phyloP scores from a whole-genome alignment of 2,329 filamentous ascomycete genomes.

The Xylariaceae sp. region DNA sequence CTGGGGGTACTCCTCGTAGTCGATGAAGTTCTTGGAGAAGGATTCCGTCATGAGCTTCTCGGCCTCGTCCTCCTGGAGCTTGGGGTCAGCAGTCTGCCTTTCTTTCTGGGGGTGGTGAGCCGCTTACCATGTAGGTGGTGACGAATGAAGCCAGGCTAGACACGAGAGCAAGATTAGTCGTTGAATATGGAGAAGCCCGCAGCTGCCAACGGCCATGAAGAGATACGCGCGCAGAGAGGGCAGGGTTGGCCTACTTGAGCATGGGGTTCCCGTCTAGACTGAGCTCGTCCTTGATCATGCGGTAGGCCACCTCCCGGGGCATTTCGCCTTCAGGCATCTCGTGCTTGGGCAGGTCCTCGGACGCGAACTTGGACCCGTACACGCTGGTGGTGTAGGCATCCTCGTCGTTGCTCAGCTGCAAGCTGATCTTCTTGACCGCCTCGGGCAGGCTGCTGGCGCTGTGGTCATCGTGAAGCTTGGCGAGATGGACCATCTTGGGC shows the following conservation, averaged over 20 bases:
- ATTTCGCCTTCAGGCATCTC: constrained; percentile 88
- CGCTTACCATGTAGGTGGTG: constrained; percentile 89
- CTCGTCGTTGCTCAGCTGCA: constrained; percentile 42
- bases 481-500: constrained; percentile 45
- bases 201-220: too few relatives aligned
- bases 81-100: constrained; percentile 30
- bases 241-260: constrained; percentile 67
- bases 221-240: too few relatives aligned
- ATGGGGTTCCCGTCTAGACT: constrained; percentile 88
- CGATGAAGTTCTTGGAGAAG: constrained; percentile 93
- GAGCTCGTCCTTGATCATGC: constrained; percentile 93
- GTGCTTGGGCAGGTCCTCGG: constrained; percentile 68
- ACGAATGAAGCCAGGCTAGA: constrained; percentile 81
- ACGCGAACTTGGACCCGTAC: constrained; percentile 81
- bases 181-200: too few relatives aligned
- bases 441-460: constrained; percentile 23
- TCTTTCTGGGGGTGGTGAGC: not conserved
- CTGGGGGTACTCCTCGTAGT: constrained; percentile 79
- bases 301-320: constrained; percentile 88
- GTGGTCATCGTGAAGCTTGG: constrained; percentile 29
- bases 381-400: constrained; percentile 68
- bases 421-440: constrained; percentile 33
- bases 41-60: constrained; percentile 93
- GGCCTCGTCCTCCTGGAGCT: constrained; percentile 72
- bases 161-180: too few relatives aligned